phyloP scores from a whole-genome alignment of 2,329 filamentous ascomycete species.

The Diaporthe citri region DNA sequence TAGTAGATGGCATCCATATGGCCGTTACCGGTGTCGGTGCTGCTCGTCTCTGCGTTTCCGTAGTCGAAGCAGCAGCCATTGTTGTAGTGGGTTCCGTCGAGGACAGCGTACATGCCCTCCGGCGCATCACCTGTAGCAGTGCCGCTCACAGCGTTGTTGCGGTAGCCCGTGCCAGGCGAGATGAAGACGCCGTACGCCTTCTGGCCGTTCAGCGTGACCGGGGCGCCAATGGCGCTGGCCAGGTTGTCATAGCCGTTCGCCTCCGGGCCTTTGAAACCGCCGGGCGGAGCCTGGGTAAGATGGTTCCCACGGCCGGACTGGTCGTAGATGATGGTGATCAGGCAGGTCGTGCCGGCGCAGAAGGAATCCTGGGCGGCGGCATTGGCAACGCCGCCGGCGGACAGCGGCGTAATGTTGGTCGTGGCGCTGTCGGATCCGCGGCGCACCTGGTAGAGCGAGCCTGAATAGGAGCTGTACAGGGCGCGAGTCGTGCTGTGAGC shows the following conservation, averaged over 20 bases:
- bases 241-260: slow-evolving; percentile 70
- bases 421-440: slow-evolving; percentile 65
- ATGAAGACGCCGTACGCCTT: slow-evolving; percentile 75
- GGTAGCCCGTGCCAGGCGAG: slow-evolving; percentile 72
- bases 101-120: slow-evolving; percentile 71
- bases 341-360: slow-evolving; percentile 70
- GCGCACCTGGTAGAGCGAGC: slow-evolving; percentile 70
- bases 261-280: slow-evolving; percentile 68
- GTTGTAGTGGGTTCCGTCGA: slow-evolving; percentile 73
- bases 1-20: slow-evolving; percentile 80
- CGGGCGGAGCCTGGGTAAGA: slow-evolving; percentile 71
- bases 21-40: slow-evolving; percentile 67
- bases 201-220: slow-evolving; percentile 70
- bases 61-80: slow-evolving; percentile 69
- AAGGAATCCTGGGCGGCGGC: slow-evolving; percentile 72
- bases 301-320: slow-evolving; percentile 74
- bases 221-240: slow-evolving; percentile 70
- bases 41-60: slow-evolving; percentile 68
- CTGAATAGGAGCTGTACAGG: slow-evolving; percentile 66
- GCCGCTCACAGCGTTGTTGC: slow-evolving; percentile 66
- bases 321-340: slow-evolving; percentile 75
- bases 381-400: slow-evolving; percentile 73
- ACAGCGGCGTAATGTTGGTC: slow-evolving; percentile 61
- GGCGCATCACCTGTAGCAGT: slow-evolving; percentile 66
- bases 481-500: slow-evolving; percentile 76